Evolutionary conservation across 805 yeast species (phyloP), one percentile per base, ranked within the genome.

Genomic region (Metschnikowia shivogae): DNA sequence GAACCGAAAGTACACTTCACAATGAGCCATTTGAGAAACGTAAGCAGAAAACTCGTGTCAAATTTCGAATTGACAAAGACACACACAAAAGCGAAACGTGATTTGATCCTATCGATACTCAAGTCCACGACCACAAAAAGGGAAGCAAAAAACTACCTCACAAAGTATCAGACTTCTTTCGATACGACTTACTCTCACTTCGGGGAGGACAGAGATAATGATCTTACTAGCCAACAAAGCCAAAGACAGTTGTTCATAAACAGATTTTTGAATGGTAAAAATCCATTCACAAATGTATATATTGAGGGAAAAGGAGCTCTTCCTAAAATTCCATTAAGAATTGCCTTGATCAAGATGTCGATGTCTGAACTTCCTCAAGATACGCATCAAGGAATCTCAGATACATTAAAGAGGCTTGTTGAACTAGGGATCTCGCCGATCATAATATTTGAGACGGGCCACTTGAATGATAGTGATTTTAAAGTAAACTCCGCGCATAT

Each of bases 111-210:
- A 13, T 82, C 97, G 1, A 89, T 92, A 20, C 71, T 92, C 46
- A 84, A 84, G 57, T 83, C 96, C 1, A 87, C 97, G 4, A 95
- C 97, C 5, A 92, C 98, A 1, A 90, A 89, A 61, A 73, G 99
- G 48, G 98, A 92, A 59, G 96, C 96, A 5, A 76, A 80, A 50
- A 85, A 84, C 52, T 92, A 90, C 59, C 66, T 92, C 38, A 70
- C 78, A 30, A 86, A 84, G 58, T 92, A 90, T 59, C 76, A 80
- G 38, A 63, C 73, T 46, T 73, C 67, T 49, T 70, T 69, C 49
- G 64, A 63, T 46, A 57, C 62, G 43, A 52, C 54, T 27, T 55
- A 57, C 17, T 43, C 52, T 17, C 20, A 17, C 34, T 32, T 42
- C 38, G 22, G 30, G n/a, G 20, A 26, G 13, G 29, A 34, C 6